A percentile compares a stretch with the other conserved stretches of the same genome.
Conservation (phyloP, 768 basidiomycete species). For the Pseudohyphozyma bogoriensis region DNA sequence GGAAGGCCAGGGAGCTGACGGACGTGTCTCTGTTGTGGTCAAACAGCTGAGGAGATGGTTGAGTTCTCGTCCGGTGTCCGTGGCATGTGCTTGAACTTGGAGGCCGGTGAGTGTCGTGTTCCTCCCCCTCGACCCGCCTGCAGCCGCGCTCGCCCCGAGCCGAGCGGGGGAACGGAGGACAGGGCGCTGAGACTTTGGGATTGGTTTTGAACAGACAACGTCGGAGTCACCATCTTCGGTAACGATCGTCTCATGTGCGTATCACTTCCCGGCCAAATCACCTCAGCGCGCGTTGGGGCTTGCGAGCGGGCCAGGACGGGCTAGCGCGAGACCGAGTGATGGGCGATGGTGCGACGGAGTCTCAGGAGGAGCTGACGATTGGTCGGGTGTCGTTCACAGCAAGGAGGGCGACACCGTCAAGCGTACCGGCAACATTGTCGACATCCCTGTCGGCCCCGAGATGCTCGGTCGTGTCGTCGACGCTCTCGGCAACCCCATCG, state of each 20-base stretch:
- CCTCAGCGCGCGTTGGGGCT: too few species aligned
- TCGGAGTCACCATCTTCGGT: conserved; percentile 98
- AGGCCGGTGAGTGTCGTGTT: conserved; percentile 55
- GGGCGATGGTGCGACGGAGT: too few species aligned
- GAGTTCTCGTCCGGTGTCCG: conserved; percentile 99
- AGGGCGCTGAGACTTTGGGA: too few species aligned
- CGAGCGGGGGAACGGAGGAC: too few species aligned
- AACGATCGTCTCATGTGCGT: conserved; percentile 37
- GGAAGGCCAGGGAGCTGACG: not conserved
- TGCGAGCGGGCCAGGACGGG: too few species aligned
- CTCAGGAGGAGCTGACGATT: not conserved
- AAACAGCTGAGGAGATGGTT: conserved; percentile 94
- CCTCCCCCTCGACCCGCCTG: not conserved
- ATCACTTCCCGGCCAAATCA: not conserved
- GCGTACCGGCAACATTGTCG: conserved; percentile 99
- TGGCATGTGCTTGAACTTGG: conserved; percentile 99
- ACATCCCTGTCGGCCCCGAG: conserved; percentile 94
- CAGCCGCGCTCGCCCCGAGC: not conserved
- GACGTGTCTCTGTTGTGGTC: not conserved
- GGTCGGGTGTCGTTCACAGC: conserved; percentile 59
- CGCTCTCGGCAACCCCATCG: conserved; percentile 98
- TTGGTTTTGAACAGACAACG: conserved; percentile 48
- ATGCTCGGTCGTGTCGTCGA: conserved; percentile 99
- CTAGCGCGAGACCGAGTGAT: too few species aligned
- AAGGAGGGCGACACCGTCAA: conserved; percentile 99